phyloP scores from a whole-genome alignment of 1,284 basidiomycete genomes.

The Laetiporus sulphureus region DNA sequence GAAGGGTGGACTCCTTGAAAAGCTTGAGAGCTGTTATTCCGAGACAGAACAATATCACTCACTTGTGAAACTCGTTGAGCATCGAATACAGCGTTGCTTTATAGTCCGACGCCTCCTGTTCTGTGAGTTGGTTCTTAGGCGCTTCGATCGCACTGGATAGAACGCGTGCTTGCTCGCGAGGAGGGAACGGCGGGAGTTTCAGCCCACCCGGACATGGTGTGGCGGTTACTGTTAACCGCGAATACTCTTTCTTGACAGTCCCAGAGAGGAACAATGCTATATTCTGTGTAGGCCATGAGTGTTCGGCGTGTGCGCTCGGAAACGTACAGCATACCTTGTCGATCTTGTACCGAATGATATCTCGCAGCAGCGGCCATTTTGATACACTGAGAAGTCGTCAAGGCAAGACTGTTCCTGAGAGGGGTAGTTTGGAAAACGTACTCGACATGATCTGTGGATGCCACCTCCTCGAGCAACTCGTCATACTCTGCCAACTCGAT shows the following conservation, averaged over 20 bases:
- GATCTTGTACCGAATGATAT: slow-evolving; percentile 68
- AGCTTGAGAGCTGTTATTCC: not conserved
- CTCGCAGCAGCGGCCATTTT: slow-evolving; percentile 60
- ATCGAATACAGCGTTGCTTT: slow-evolving; percentile 55
- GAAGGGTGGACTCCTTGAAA: slow-evolving; percentile 68
- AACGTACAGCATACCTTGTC: slow-evolving; percentile 40
- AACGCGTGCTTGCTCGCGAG: slow-evolving; percentile 44
- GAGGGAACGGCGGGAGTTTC: slow-evolving; percentile 75
- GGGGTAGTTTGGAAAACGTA: slow-evolving; percentile 31
- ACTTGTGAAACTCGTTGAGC: slow-evolving; percentile 77
- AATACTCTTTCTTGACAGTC: slow-evolving; percentile 24
- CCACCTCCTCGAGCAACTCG: slow-evolving; percentile 56
- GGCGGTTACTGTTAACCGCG: slow-evolving; percentile 36
- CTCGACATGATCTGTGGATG: slow-evolving; percentile 66
- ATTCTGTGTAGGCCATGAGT: slow-evolving; percentile 37
- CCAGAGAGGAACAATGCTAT: slow-evolving; percentile 43
- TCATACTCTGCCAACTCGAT: slow-evolving; percentile 48
- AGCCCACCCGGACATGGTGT: slow-evolving; percentile 53
- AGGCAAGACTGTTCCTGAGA: too few species aligned
- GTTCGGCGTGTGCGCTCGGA: slow-evolving; percentile 12
- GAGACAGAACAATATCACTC: slow-evolving; percentile 20
- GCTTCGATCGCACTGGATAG: slow-evolving; percentile 43
- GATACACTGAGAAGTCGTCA: slow-evolving; percentile 34
- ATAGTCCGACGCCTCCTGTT: slow-evolving; percentile 56
- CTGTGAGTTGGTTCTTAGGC: slow-evolving; percentile 55